Percentiles rank a stretch among this genome's conserved stretches.
Evolutionary conservation across 345 rosid genomes (phyloP).

Genomic region (Atalantia buxifolia): DNA sequence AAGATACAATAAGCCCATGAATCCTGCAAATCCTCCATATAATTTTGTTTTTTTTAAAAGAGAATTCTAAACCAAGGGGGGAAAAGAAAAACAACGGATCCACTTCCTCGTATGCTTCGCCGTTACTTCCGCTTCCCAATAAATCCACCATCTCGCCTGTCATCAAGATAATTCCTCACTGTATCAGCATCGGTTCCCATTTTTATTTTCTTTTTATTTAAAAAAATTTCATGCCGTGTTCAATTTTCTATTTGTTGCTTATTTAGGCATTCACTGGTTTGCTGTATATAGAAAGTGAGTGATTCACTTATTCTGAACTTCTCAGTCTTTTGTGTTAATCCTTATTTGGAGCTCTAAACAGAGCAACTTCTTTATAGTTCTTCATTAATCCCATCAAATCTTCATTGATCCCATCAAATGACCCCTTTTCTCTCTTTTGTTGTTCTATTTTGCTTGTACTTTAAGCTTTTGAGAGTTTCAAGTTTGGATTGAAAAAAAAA

Average conservation of each 20-base stretch:
- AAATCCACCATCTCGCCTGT: neutral
- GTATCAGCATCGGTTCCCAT: neutral
- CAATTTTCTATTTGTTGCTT: too few species aligned
- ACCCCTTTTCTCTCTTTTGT: neutral
- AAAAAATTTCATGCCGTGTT: too few species aligned
- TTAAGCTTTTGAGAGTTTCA: conserved; percentile 8
- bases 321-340: neutral
- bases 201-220: neutral
- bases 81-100: neutral
- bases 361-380: neutral
- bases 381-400: neutral
- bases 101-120: neutral
- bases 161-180: neutral
- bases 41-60: too few species aligned
- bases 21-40: neutral
- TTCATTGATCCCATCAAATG: neutral
- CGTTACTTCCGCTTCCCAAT: neutral
- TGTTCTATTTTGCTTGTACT: conserved; percentile 4
- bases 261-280: neutral
- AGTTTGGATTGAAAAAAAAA: neutral
- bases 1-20: neutral
- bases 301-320: neutral
- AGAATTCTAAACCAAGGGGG: too few species aligned
- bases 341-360: neutral
- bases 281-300: neutral